phyloP scores from a whole-genome alignment of 768 basidiomycete genomes.

The Terana coerulea region DNA sequence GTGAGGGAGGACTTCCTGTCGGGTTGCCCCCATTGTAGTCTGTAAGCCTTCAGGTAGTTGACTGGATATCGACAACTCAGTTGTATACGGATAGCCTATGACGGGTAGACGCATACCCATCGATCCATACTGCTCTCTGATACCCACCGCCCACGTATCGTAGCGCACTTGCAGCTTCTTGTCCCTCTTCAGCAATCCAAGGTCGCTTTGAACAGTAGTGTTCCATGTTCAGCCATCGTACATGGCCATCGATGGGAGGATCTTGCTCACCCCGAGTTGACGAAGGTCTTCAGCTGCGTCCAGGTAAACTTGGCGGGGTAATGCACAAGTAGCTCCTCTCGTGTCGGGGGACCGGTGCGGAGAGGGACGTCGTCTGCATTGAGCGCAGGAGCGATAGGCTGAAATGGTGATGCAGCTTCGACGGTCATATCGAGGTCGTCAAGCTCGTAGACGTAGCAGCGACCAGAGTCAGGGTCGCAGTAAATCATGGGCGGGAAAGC shows the following conservation, averaged over 20 bases:
- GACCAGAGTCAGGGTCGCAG: slow-evolving; percentile 14
- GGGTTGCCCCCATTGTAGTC: slow-evolving; percentile 73
- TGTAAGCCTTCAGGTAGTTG: slow-evolving; percentile 65
- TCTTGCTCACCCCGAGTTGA: slow-evolving; percentile 65
- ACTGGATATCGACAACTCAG: slow-evolving; percentile 34
- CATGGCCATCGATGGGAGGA: background rate
- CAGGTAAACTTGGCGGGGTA: slow-evolving; percentile 80
- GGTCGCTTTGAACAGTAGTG: slow-evolving; percentile 61
- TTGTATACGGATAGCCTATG: background rate
- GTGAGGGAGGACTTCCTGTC: slow-evolving; percentile 61
- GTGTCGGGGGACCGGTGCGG: slow-evolving; percentile 57
- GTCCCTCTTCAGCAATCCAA: slow-evolving; percentile 77
- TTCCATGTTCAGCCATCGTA: slow-evolving; percentile 2
- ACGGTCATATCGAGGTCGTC: slow-evolving; percentile 19
- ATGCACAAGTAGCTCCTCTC: slow-evolving; percentile 57
- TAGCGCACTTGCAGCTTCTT: slow-evolving; percentile 66
- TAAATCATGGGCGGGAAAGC: slow-evolving; percentile 6
- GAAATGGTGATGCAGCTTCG: background rate
- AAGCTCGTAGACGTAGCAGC: slow-evolving; percentile 8
- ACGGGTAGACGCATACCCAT: slow-evolving; percentile 41
- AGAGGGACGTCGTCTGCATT: slow-evolving; percentile 19
- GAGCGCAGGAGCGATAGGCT: background rate
- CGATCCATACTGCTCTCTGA: slow-evolving; percentile 60
- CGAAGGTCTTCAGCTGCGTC: slow-evolving; percentile 69
- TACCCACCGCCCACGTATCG: slow-evolving; percentile 48